A percentile compares a stretch with the other conserved stretches of the same genome.
Conservation (phyloP, 371 early-diverging fungal genomes). For the Entomophthora muscae region DNA sequence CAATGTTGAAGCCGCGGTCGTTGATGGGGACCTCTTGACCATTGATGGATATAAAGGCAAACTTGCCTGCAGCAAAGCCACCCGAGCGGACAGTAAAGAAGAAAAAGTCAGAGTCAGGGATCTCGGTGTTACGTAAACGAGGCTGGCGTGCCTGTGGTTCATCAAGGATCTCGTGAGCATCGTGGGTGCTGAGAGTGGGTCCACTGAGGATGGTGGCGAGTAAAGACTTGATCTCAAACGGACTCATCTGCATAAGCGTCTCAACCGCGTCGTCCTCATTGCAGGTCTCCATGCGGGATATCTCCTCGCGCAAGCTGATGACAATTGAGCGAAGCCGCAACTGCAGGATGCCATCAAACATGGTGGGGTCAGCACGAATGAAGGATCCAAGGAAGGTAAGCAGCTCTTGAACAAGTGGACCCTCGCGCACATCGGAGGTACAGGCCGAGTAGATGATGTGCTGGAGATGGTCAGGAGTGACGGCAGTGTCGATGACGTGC, state of each 20-base stretch:
- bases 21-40: conserved; percentile 28
- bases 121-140: conserved; percentile 8
- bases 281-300: conserved; percentile 44
- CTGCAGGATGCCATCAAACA: conserved; percentile 71
- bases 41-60: conserved; percentile 48
- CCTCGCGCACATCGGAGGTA: conserved; percentile 61
- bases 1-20: conserved; percentile 57
- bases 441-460: conserved; percentile 36
- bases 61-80: conserved; percentile 56
- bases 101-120: conserved; percentile 13
- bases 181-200: conserved; percentile 25
- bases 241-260: conserved; percentile 56
- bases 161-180: background rate
- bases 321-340: conserved; percentile 65
- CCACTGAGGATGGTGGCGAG: conserved; percentile 58
- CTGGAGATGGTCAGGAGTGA: conserved; percentile 43
- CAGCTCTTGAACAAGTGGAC: conserved; percentile 68
- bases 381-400: conserved; percentile 59
- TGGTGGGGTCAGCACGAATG: conserved; percentile 38
- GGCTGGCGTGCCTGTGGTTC: conserved; percentile 1
- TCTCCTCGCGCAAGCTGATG: conserved; percentile 69
- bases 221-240: conserved; percentile 58
- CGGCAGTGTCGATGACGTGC: conserved; percentile 40
- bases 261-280: conserved; percentile 69
- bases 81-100: conserved; percentile 43